Base-by-base conservation (phyloP, 495 filamentous ascomycete species). In the Penicillium antarcticum region DNA sequence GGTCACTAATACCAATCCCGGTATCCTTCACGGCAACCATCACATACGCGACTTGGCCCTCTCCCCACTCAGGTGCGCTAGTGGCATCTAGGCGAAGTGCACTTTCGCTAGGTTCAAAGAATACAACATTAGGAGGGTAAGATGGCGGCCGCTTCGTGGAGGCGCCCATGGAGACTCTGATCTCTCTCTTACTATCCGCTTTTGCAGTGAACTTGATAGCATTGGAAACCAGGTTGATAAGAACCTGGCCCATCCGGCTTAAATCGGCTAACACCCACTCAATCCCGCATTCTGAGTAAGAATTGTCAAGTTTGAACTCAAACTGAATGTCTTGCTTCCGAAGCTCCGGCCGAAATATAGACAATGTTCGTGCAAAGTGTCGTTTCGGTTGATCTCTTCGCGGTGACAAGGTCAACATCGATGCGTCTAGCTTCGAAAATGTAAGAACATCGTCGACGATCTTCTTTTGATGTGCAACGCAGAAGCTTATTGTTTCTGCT, bases 391-490 rank as follows among this genome's bases (percentile, higher is more conserved):
- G 78, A 2, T 84, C 79, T 42, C 79, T 80, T 29, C 82, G 79
- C n/a, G 86, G 87, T 9, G 85, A 81, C 18, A 92, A 79, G 13
- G 83, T 75, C 3, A 92, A 68, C 53, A 90, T 70, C n/a, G 82
- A 82, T 4, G 85, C 88, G 52, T 95, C 90, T n/a, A 95, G 74
- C 56, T 95, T 95, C 2, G 86, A 89, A 50, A 88, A 80, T 2
- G 84, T 87, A 39, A 92, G 70, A 10, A 92, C 83, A 57, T 91
- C 87, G 58, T 91, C 86, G 4, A 92, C 83, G 35, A 94, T 91
- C 9, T 86, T 75, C 63, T 87, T 88, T 61, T 92, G 87, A 62
- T 92, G 89, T 51, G 83, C 78, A 4, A 87, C 80, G 53, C 88
- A 92, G 6, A 84, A 75, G 9, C 80, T 74, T 53, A 95, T 92